Evolutionary conservation across 306 rosid species (phyloP), one percentile per base, ranked within the genome.

Genomic region (Vigna angularis): DNA sequence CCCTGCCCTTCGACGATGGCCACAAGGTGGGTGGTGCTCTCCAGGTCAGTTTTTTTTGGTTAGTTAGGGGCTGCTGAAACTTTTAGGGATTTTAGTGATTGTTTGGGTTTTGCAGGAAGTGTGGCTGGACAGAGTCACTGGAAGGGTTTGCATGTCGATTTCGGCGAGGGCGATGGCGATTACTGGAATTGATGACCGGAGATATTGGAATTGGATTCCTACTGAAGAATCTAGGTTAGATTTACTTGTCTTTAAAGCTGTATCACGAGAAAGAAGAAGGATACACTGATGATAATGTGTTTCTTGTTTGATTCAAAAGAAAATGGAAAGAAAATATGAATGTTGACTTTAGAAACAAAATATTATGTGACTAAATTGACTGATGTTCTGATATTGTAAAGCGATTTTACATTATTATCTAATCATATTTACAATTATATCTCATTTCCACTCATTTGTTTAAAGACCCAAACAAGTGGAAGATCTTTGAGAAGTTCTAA

Each of bases 121-220:
- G 49, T 94, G 98, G 97, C 75, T 94, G 68, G 98, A 94, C 76
- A 84, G 89, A 75, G 89, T 88, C 65, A 88, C 96, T 0, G 96
- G 97, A 64, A 85, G 72, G 66, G 84, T 86, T 76, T 86, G 89
- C 63, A 26, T 92, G 90, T 84, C 93, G 17, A 85, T 94, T 51
- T 94, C 97, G 6, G 91, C 97, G 0, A 90, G 59, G 82, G 98
- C 84, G 2, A 67, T 94, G 98, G 75, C 84, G 2, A 90, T 94
- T 63, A 94, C 96, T 7, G 98, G 98, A 70, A 93, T 93, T 38
- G 98, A 93, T 47, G 88, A 87, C 34, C 79, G 98, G 34, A 90
- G 98, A 78, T 94, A 94, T 82, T 94, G 98, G 98, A 93, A 83
- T 75, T 93, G 97, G 98, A 40, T 93, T 86, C 88, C 93, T 24